These are phyloP conservation scores for Persicaria maculosa DNA, from an alignment of 148 eudicot genomes.

Conservation along the genomic window DNA sequence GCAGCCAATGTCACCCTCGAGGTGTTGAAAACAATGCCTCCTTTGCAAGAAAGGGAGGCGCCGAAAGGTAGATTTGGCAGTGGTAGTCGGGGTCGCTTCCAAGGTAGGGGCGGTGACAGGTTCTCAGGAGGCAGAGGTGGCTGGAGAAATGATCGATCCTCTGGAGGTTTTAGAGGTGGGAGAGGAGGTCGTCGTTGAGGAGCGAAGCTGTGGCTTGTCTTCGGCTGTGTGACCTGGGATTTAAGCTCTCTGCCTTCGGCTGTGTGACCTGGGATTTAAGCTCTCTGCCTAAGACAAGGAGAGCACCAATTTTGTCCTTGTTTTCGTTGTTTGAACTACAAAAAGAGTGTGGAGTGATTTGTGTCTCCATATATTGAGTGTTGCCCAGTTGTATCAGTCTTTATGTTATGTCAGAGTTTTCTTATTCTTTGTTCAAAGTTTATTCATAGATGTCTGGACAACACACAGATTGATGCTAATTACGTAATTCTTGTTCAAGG, in stretches of 20 bases:
- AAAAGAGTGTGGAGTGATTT: neutral
- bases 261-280: too few species aligned
- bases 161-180: conserved; percentile 34
- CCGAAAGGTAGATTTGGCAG: conserved; percentile 50
- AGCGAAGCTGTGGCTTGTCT: neutral
- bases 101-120: conserved; percentile 26
- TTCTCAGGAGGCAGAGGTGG: conserved; percentile 47
- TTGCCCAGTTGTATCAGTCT: too few species aligned
- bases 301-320: conserved; percentile 1
- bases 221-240: neutral
- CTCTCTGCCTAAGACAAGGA: neutral
- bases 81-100: conserved; percentile 32
- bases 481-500: too few species aligned
- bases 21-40: conserved; percentile 61
- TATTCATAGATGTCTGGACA: too few species aligned
- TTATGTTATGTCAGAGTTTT: too few species aligned
- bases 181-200: conserved; percentile 32
- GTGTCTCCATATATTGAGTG: neutral
- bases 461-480: too few species aligned
- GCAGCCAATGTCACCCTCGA: conserved; percentile 63
- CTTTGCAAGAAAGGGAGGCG: conserved; percentile 55
- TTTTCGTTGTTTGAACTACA: neutral
- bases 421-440: too few species aligned
- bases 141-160: conserved; percentile 27
- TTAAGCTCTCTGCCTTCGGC: too few species aligned